These are phyloP conservation scores for Collybiopsis confluens DNA, from an alignment of 768 basidiomycete genomes.

Conservation along the genomic window DNA sequence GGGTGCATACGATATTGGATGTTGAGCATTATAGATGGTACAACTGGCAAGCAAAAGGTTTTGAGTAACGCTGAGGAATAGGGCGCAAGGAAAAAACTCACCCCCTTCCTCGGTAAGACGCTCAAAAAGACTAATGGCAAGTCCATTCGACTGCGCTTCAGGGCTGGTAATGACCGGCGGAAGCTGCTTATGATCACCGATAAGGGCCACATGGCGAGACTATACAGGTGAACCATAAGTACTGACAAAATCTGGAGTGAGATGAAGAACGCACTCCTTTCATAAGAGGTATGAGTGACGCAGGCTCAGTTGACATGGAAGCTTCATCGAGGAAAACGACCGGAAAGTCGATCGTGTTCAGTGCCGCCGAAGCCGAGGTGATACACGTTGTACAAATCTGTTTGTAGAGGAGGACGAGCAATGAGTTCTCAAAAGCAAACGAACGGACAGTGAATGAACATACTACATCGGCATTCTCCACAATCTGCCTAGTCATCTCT, in stretches of 20 bases:
- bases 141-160: constrained; percentile 67
- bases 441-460: constrained; percentile 21
- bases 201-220: constrained; percentile 81
- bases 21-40: constrained; percentile 91
- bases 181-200: constrained; percentile 97
- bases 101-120: constrained; percentile 79
- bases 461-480: constrained; percentile 71
- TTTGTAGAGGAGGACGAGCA: not conserved
- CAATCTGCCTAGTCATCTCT: constrained; percentile 59
- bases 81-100: constrained; percentile 31
- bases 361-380: constrained; percentile 59
- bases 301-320: constrained; percentile 94
- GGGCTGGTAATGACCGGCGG: constrained; percentile 82
- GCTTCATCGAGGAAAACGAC: constrained; percentile 94
- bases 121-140: constrained; percentile 85
- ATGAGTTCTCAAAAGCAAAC: not conserved
- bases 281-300: constrained; percentile 88
- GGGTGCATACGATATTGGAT: constrained; percentile 98
- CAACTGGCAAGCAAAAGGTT: too few species aligned
- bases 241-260: constrained; percentile 8
- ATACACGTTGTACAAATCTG: constrained; percentile 89
- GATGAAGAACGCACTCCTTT: constrained; percentile 69
- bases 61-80: constrained; percentile 5
- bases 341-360: constrained; percentile 82
- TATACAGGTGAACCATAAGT: constrained; percentile 25